Evolutionary conservation across 768 basidiomycete genomes (phyloP), one percentile per base, ranked within the genome.

Genomic region (Suillus alpinus): DNA sequence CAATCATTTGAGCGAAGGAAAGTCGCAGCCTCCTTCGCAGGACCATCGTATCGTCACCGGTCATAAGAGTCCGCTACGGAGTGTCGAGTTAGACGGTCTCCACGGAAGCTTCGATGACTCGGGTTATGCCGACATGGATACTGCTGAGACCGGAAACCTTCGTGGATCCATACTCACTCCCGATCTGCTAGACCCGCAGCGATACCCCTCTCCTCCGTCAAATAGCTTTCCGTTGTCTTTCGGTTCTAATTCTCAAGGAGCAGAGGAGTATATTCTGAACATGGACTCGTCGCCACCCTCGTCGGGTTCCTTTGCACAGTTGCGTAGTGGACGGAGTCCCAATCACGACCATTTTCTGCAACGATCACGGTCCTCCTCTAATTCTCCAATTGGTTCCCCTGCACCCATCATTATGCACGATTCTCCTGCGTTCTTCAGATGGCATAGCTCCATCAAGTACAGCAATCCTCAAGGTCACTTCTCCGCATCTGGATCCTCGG

Each of bases 281-380:
- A 57, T 73, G 8, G 71, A 69, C 14, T 66, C 68, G 16, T 73
- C 73, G 1, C 66, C 63, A 37, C 53, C n/a, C n/a, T 29, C 23
- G 18, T 55, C 16, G 10, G 16, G 16, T 5, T 53, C 36, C 36
- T 39, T 55, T 18, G 37, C 53, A 55, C 23, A 37, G 16, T 37
- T 36, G 9, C 14, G 9, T 36, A 7, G 20, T 23, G 52, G 23
- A 37, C 23, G 34, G 23, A 55, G 37, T 39, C 36, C 23, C 10
- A 29, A 26, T 0, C 20, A 37, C 23, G 9, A 39, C 10, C 9
- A 26, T 29, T 29, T 34, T 10, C 39, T 29, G 16, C 37, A 29
- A 39, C 37, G 2, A 39, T 55, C 52, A 13, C 20, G 13, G 7
- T 53, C 52, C 20, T 12, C 9, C 23, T 6, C 23, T 9, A 20